Evolutionary conservation across 2,329 filamentous ascomycete species (phyloP), one percentile per base, ranked within the genome.

Genomic region (Arthrocladium fulminans): DNA sequence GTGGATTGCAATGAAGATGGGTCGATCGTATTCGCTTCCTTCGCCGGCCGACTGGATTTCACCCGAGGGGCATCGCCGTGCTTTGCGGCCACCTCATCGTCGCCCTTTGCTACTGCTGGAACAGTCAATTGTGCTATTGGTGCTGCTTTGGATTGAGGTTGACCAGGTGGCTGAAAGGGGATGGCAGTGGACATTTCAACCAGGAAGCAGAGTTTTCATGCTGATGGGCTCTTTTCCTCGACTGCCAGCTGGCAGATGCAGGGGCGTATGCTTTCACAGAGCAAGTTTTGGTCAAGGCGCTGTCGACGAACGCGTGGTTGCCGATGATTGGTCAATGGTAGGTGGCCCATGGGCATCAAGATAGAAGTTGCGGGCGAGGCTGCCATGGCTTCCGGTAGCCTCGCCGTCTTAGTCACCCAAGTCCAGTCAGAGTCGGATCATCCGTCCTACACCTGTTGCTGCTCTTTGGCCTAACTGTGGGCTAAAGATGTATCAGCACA

Each of bases 1-100:
- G 88, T 94, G n/a, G 85, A 82, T 61, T 80, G 83, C 62, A 95
- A 85, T 30, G 84, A 86, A 53, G 82, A 74, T 44, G 77, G 73
- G 65, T 70, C 61, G 57, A 61, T 43, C 49, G 50, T 39, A 27
- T 27, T 39, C 25, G 44, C 9, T 19, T 38, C 44, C 12, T 39
- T 38, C 8, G 27, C 32, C n/a, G 34, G 13, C 23, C 34, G 29
- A 12, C 2, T 17, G 2, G 34, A 10, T 34, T 27, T 47, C n/a
- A 13, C n/a, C 20, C 44, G 44, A 5, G n/a, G 22, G 9, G 13
- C 22, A 13, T 54, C 44, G 2, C 17, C 23, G 20, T 17, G 32
- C 19, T 54, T 53, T 27, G 61, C 56, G 34, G 59, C 54, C 41
- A 61, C 27, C 20, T 46, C 61, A 45, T 59, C 62, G 15, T 65